Evolutionary conservation across 2,329 filamentous ascomycete species (phyloP).

Genomic region (Dactylellina cionopaga): DNA sequence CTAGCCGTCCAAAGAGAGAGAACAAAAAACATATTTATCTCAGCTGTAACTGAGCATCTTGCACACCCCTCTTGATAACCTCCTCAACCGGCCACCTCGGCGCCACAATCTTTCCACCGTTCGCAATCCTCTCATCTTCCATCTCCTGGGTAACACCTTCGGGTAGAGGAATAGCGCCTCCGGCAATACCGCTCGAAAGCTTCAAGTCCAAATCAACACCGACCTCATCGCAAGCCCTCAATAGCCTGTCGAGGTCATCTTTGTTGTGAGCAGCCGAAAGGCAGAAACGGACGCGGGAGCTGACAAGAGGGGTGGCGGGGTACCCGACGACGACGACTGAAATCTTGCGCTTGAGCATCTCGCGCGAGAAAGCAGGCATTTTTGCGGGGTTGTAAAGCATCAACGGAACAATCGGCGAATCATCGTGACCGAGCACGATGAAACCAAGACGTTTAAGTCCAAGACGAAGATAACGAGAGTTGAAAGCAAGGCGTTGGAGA

Average conservation of each 20-base stretch:
- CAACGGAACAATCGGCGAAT: conserved; percentile 94
- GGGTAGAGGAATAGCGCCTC: conserved; percentile 80
- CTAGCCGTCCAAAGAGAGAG: no score
- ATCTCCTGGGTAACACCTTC: conserved; percentile 76
- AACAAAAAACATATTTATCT: conserved; percentile 63
- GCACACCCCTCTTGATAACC: conserved; percentile 76
- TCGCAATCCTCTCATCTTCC: conserved; percentile 73
- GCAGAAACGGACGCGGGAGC: conserved; percentile 93
- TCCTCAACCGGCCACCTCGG: conserved; percentile 83
- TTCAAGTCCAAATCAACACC: conserved; percentile 93
- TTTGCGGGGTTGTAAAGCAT: conserved; percentile 98
- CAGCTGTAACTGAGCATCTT: conserved; percentile 78
- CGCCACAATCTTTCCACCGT: conserved; percentile 67
- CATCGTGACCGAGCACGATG: conserved; percentile 96
- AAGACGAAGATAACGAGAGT: conserved; percentile 96
- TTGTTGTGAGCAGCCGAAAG: conserved; percentile 97
- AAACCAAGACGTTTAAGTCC: conserved; percentile 95
- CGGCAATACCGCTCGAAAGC: conserved; percentile 94
- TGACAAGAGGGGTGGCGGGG: conserved; percentile 93
- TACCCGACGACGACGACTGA: conserved; percentile 97
- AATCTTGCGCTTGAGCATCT: conserved; percentile 98
- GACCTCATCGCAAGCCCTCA: conserved; percentile 90
- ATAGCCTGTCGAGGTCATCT: conserved; percentile 90
- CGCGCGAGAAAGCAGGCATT: conserved; percentile 97
- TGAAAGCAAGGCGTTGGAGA: conserved; percentile 94